A percentile compares a stretch with the other conserved stretches of the same genome.
These are phyloP conservation scores for Scutellaria barbata DNA, from an alignment of 257 asterid genomes.

Conservation along the genomic window DNA sequence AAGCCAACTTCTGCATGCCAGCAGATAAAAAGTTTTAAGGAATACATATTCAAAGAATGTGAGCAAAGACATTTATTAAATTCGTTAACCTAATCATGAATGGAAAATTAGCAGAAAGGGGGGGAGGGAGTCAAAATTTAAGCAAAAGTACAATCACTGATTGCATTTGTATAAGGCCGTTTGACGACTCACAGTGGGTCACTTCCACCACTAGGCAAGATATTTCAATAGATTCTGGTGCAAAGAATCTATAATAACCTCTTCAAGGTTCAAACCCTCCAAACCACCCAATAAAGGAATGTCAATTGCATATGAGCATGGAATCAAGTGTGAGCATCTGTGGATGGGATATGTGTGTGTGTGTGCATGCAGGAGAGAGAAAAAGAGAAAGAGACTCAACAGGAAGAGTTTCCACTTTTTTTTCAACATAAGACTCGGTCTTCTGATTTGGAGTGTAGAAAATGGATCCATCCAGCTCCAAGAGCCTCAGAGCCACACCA, in stretches of 20 bases:
- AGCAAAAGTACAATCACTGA: background rate
- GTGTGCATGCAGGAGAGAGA: background rate
- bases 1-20: conserved; percentile 56
- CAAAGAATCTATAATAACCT: too few relatives aligned
- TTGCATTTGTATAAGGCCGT: too few relatives aligned
- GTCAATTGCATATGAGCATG: background rate
- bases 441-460: conserved; percentile 61
- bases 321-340: background rate
- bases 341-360: background rate
- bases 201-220: background rate
- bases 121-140: background rate
- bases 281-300: background rate
- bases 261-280: background rate
- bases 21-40: conserved; percentile 17
- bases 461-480: conserved; percentile 88
- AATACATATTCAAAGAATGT: background rate
- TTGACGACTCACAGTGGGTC: background rate
- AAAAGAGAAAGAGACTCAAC: conserved; percentile 55
- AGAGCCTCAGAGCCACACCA: conserved; percentile 85
- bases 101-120: background rate
- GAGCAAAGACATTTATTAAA: background rate
- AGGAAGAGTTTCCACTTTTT: conserved; percentile 61
- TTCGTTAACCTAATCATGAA: background rate
- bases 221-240: too few relatives aligned
- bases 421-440: conserved; percentile 53